Conservation (phyloP, 1,284 basidiomycete genomes). For the Cryptococcus jaspeensis region DNA sequence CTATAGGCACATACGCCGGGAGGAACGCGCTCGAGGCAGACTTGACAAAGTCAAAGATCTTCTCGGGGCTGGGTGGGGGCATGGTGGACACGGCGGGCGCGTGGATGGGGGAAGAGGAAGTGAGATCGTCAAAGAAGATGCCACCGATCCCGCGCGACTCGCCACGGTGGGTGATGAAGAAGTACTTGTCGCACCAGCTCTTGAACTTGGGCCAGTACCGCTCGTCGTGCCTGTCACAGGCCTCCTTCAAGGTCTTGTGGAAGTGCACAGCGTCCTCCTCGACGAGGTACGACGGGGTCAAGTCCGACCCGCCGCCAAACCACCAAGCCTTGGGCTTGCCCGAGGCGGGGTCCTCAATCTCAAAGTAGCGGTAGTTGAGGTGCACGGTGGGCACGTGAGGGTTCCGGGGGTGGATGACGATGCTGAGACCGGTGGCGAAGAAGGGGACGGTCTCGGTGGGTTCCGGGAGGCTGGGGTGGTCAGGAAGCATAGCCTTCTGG, state of each 20-base stretch:
- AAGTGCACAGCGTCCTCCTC: conserved; percentile 85
- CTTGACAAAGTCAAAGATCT: conserved; percentile 74
- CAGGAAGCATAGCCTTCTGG: conserved; percentile 89
- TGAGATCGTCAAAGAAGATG: conserved; percentile 92
- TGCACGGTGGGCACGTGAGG: conserved; percentile 91
- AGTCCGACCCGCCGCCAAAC: conserved; percentile 97
- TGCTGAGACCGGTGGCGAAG: conserved; percentile 86
- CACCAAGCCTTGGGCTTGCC: conserved; percentile 74
- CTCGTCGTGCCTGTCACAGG: conserved; percentile 71
- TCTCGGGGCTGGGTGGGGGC: conserved; percentile 54
- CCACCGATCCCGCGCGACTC: conserved; percentile 92
- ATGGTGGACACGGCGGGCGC: conserved; percentile 6
- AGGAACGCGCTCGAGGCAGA: conserved; percentile 73
- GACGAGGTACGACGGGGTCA: conserved; percentile 92
- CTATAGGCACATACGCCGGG: conserved; percentile 84
- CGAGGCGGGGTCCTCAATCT: conserved; percentile 66
- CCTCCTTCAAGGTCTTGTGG: conserved; percentile 72
- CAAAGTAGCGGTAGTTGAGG: conserved; percentile 97
- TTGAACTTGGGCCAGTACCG: conserved; percentile 81
- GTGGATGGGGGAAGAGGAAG: conserved; percentile 42
- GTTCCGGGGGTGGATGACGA: conserved; percentile 92
- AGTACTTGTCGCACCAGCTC: conserved; percentile 97
- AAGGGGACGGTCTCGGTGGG: conserved; percentile 74
- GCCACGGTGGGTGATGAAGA: conserved; percentile 86
- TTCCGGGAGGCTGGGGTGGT: conserved; percentile 68